These are phyloP conservation scores for Moricandia arvensis DNA, from an alignment of 345 rosid genomes.

Conservation along the genomic window DNA sequence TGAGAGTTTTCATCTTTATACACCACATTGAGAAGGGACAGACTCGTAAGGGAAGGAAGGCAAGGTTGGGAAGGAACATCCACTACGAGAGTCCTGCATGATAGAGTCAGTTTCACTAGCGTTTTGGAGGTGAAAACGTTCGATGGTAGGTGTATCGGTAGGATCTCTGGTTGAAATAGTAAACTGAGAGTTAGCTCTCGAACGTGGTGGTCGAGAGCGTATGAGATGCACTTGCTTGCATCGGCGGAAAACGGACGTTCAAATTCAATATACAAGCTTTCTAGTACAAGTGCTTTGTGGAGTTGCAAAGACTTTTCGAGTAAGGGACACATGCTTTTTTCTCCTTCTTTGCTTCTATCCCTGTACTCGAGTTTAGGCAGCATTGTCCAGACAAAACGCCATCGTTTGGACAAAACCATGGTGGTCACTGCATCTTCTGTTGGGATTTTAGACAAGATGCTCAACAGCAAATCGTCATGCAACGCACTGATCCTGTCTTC, in stretches of 20 bases:
- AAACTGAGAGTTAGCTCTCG: not conserved
- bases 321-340: not conserved
- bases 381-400: not conserved
- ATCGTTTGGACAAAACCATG: not conserved
- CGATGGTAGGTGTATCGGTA: not conserved
- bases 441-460: not conserved
- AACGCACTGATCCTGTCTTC: not conserved
- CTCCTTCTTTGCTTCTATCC: not conserved
- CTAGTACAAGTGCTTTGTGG: not conserved
- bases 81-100: not conserved
- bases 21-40: not conserved
- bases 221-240: not conserved
- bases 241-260: not conserved
- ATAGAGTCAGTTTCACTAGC: not conserved
- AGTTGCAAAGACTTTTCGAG: not conserved
- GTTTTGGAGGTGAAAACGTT: not conserved
- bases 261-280: not conserved
- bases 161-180: not conserved
- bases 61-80: not conserved
- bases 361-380: not conserved
- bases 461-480: not conserved
- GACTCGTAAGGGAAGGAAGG: not conserved
- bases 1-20: constrained; percentile 19
- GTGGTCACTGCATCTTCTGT: not conserved
- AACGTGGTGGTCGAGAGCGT: not conserved